These are phyloP conservation scores for Ochromonadaceae sp. DNA, from an alignment of 352 stramenopile species.

Conservation along the genomic window DNA sequence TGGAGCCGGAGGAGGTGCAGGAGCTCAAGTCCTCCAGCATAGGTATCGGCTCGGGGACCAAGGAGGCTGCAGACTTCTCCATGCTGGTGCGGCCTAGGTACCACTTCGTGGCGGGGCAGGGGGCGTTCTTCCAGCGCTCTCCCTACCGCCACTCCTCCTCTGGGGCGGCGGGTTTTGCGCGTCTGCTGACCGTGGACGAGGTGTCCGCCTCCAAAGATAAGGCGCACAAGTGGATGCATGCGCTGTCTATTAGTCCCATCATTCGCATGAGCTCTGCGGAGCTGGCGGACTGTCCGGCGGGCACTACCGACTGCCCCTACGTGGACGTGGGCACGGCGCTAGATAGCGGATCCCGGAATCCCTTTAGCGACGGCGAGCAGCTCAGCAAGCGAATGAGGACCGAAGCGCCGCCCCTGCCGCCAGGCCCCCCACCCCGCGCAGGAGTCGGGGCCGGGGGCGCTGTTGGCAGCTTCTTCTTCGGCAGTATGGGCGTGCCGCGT, in stretches of 20 bases:
- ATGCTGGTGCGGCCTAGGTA: background rate
- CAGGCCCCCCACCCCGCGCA: background rate
- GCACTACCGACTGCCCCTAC: background rate
- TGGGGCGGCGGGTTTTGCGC: background rate
- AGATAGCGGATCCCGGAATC: background rate
- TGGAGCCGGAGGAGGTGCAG: background rate
- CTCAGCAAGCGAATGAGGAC: background rate
- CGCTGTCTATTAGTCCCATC: background rate
- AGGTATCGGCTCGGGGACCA: background rate
- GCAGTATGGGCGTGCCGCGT: background rate
- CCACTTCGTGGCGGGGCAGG: background rate
- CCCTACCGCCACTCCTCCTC: background rate
- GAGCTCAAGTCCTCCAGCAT: background rate
- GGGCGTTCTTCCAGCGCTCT: background rate
- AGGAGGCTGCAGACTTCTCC: background rate
- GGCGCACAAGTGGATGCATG: conserved; percentile 4
- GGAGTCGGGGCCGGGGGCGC: background rate
- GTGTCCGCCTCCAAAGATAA: conserved; percentile 7
- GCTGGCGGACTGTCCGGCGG: background rate
- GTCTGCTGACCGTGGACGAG: background rate
- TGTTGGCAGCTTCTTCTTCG: conserved; percentile 2
- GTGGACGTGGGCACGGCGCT: background rate
- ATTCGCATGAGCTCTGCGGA: conserved; percentile 1
- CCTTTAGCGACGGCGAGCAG: background rate
- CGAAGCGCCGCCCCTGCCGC: background rate